These are phyloP conservation scores for Mycena belliarum DNA, from an alignment of 768 basidiomycete genomes.

Conservation along the genomic window DNA sequence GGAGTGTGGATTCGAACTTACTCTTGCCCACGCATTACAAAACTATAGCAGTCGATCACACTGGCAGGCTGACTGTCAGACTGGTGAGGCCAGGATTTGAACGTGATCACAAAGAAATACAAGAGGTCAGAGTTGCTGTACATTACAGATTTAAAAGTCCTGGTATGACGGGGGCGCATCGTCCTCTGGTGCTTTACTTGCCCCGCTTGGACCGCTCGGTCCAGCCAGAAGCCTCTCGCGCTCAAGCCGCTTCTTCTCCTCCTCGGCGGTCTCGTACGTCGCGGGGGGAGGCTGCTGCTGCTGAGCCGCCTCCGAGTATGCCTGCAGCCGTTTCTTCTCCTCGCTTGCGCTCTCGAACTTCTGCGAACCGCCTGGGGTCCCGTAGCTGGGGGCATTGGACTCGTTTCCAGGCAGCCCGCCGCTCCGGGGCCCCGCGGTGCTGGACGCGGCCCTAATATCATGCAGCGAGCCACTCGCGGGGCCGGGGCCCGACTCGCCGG, in stretches of 20 bases:
- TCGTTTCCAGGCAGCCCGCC: conserved; percentile 30
- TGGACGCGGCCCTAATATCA: conserved; percentile 45
- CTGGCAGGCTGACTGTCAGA: too few species aligned
- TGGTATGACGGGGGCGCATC: conserved; percentile 52
- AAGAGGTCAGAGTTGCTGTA: conserved; percentile 1
- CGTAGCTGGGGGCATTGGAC: conserved; percentile 29
- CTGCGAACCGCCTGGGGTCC: conserved; percentile 27
- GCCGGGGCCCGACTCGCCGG: conserved; percentile 61
- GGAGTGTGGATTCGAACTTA: too few species aligned
- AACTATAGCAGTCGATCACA: too few species aligned
- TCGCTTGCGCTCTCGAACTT: conserved; percentile 58
- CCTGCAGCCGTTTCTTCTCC: conserved; percentile 61
- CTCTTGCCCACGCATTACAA: too few species aligned
- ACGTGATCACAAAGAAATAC: conserved; percentile 11
- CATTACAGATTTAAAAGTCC: conserved; percentile 24
- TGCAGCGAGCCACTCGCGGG: conserved; percentile 65
- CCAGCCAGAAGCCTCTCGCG: conserved; percentile 49
- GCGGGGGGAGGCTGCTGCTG: conserved; percentile 18
- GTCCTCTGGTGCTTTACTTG: conserved; percentile 33
- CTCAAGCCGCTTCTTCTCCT: conserved; percentile 66
- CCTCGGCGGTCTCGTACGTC: conserved; percentile 51
- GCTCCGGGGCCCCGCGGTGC: conserved; percentile 36
- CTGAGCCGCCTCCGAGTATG: conserved; percentile 36
- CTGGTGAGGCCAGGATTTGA: too few species aligned
- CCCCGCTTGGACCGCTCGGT: conserved; percentile 20